Evolutionary conservation across 1,139 yeast genomes (phyloP).

Genomic region (Saccharomyces hybrid): DNA sequence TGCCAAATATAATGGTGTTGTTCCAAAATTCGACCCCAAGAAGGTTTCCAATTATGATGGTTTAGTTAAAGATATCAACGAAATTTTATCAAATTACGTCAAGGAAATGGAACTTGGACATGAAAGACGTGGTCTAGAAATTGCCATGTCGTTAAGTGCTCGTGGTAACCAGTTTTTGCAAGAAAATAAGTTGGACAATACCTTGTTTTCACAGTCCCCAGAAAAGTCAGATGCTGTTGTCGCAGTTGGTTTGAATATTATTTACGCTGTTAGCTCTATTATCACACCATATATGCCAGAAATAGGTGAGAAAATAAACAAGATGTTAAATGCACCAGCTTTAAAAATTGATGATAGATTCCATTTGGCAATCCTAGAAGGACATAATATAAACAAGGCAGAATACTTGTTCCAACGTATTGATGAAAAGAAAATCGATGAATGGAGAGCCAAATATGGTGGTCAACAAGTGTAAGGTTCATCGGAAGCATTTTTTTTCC

Average conservation of each 20-base stretch:
- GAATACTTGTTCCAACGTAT: slow-evolving; percentile 87
- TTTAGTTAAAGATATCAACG: slow-evolving; percentile 53
- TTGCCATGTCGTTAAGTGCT: slow-evolving; percentile 84
- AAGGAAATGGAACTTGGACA: slow-evolving; percentile 71
- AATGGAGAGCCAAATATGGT: slow-evolving; percentile 83
- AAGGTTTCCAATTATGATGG: slow-evolving; percentile 43
- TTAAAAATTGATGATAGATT: slow-evolving; percentile 73
- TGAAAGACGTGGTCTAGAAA: slow-evolving; percentile 81
- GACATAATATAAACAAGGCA: slow-evolving; percentile 87
- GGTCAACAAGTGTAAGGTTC: slow-evolving; percentile 43
- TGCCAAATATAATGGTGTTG: slow-evolving; percentile 87
- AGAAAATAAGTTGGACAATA: slow-evolving; percentile 89
- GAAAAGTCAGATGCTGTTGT: slow-evolving; percentile 86
- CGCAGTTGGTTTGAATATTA: slow-evolving; percentile 82
- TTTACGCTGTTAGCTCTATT: slow-evolving; percentile 73
- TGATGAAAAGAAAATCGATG: slow-evolving; percentile 79
- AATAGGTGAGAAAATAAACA: slow-evolving; percentile 58
- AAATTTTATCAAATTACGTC: slow-evolving; percentile 52
- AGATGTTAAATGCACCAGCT: slow-evolving; percentile 77
- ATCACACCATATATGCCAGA: slow-evolving; percentile 89
- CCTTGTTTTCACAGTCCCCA: slow-evolving; percentile 67
- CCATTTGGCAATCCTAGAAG: slow-evolving; percentile 58
- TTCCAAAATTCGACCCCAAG: slow-evolving; percentile 52
- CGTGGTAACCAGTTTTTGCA: slow-evolving; percentile 94
- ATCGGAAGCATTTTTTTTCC: not conserved